Evolutionary conservation across 345 rosid species (phyloP).

Genomic region (Conringia planisiliqua): DNA sequence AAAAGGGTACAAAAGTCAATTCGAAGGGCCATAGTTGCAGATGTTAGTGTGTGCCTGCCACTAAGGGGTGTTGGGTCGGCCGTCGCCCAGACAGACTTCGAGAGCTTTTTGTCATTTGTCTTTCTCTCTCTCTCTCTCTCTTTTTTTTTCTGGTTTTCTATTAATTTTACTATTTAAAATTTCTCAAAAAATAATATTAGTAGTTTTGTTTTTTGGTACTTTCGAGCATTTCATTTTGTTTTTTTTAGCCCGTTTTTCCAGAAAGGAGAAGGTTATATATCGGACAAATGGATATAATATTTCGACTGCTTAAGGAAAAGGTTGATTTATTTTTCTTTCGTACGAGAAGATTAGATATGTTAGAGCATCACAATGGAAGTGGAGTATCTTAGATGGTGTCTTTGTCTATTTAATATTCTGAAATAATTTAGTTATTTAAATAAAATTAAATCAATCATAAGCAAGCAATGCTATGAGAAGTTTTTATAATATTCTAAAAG

Average conservation of each 20-base stretch:
- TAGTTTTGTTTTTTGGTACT: neutral
- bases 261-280: too few relatives aligned
- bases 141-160: neutral
- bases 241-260: too few relatives aligned
- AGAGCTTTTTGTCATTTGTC: conserved; percentile 33
- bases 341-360: neutral
- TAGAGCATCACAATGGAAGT: too few relatives aligned
- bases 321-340: neutral
- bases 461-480: too few relatives aligned
- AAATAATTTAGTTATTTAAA: too few relatives aligned
- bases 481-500: too few relatives aligned
- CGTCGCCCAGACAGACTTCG: conserved; percentile 29
- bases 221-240: neutral
- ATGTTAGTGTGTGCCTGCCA: conserved; percentile 35
- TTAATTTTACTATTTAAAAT: neutral
- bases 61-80: conserved; percentile 37
- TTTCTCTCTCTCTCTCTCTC: neutral
- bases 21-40: conserved; percentile 10
- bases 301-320: neutral
- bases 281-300: too few relatives aligned
- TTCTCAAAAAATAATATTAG: neutral
- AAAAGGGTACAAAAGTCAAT: conserved; percentile 27
- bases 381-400: too few relatives aligned
- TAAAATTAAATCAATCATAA: too few relatives aligned
- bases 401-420: too few relatives aligned